Evolutionary conservation across 2,329 filamentous ascomycete species (phyloP).

Genomic region (Fusarium lyarnte): DNA sequence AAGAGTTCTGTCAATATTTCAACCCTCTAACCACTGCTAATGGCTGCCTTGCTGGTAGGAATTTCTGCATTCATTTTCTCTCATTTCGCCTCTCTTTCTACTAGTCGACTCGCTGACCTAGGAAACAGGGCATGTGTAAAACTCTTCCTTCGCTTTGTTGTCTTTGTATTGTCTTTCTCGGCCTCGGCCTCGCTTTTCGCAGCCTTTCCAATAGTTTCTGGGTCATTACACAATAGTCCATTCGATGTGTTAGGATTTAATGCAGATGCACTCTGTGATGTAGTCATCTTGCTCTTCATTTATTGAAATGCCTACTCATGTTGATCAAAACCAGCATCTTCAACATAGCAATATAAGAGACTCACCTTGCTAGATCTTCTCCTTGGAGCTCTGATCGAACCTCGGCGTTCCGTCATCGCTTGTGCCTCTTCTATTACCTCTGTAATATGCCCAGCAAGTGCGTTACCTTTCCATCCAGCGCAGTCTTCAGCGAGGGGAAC

Average conservation of each 20-base stretch:
- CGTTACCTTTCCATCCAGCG: conserved; percentile 75
- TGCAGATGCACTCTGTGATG: neutral
- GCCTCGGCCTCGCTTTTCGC: neutral
- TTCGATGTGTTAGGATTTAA: neutral
- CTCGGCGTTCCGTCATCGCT: neutral
- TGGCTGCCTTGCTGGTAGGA: neutral
- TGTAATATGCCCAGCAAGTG: conserved; percentile 70
- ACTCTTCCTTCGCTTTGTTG: conserved; percentile 55
- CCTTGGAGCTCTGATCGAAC: conserved; percentile 13
- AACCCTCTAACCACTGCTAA: neutral
- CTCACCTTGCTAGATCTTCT: conserved; percentile 33
- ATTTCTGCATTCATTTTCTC: no score
- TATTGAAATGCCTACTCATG: conserved; percentile 18
- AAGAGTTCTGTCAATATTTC: neutral
- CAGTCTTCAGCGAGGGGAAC: conserved; percentile 75
- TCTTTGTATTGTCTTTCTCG: conserved; percentile 10
- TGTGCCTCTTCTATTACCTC: conserved; percentile 17
- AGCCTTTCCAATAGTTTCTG: neutral
- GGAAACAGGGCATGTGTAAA: conserved; percentile 57
- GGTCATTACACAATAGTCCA: neutral
- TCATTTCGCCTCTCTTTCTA: neutral
- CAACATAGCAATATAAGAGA: neutral
- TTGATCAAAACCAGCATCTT: neutral
- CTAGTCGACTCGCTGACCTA: conserved; percentile 12
- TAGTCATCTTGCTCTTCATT: neutral